phyloP scores from a whole-genome alignment of 2,329 filamentous ascomycete genomes.

The Nigrospora sphaerica region DNA sequence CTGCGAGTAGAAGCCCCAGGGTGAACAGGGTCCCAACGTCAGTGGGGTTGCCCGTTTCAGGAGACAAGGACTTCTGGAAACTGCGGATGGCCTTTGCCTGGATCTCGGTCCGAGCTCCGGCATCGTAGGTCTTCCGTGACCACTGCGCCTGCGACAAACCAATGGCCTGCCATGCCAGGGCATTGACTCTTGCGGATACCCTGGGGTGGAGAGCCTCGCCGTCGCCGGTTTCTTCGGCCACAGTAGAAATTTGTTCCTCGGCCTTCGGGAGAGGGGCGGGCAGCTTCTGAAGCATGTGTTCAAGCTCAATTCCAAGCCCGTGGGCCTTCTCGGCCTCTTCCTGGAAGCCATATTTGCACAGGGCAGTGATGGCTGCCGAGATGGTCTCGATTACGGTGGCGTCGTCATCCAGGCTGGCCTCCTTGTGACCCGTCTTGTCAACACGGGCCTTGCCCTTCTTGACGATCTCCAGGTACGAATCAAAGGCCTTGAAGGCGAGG shows the following conservation, averaged over 20 bases:
- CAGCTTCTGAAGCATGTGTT: conserved; percentile 65
- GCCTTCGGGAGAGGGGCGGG: conserved; percentile 21
- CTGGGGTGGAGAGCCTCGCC: conserved; percentile 26
- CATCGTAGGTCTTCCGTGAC: conserved; percentile 76
- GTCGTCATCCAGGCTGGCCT: conserved; percentile 71
- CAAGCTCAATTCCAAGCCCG: conserved; percentile 62
- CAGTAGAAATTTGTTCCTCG: conserved; percentile 18
- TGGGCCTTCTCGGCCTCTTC: conserved; percentile 74
- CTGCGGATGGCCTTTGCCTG: conserved; percentile 72
- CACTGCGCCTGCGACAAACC: conserved; percentile 82
- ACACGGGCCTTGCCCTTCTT: conserved; percentile 77
- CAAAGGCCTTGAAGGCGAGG: conserved; percentile 81
- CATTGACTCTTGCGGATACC: conserved; percentile 56
- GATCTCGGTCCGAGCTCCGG: conserved; percentile 60
- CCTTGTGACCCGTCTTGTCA: conserved; percentile 66
- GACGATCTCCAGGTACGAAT: conserved; percentile 86
- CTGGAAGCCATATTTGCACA: conserved; percentile 74
- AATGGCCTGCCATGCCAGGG: conserved; percentile 73
- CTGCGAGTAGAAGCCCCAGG: conserved; percentile 77
- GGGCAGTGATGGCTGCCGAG: conserved; percentile 68
- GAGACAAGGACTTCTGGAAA: conserved; percentile 65
- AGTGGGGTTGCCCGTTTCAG: conserved; percentile 56
- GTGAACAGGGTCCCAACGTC: conserved; percentile 76
- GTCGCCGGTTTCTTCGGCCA: conserved; percentile 24
- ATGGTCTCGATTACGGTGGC: conserved; percentile 70